Conservation (phyloP, 495 filamentous ascomycete species). For the Lasiosphaeris hirsuta region DNA sequence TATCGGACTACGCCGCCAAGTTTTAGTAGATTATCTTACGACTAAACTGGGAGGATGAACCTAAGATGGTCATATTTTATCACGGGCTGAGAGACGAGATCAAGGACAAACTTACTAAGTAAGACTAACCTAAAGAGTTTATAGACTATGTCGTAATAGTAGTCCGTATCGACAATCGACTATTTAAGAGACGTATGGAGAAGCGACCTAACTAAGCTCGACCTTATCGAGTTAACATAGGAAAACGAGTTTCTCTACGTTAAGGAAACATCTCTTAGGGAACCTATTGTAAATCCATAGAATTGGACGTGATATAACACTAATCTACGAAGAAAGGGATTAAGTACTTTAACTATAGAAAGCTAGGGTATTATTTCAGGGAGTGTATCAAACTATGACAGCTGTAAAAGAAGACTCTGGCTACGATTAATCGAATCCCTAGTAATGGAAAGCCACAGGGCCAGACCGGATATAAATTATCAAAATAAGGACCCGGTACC, state of each 20-base stretch:
- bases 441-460: neutral
- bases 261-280: slow-evolving; percentile 9
- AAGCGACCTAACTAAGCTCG: too few species aligned
- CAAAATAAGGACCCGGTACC: neutral
- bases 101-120: too few species aligned
- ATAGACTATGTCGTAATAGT: neutral
- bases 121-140: too few species aligned
- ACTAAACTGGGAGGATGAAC: slow-evolving; percentile 1
- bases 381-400: neutral
- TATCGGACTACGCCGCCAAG: neutral
- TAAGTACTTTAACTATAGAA: neutral
- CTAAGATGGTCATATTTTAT: slow-evolving; percentile 2
- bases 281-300: slow-evolving; percentile 13
- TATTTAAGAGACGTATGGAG: too few species aligned
- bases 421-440: neutral
- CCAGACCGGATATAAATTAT: neutral
- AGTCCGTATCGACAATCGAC: too few species aligned
- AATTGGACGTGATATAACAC: slow-evolving; percentile 11
- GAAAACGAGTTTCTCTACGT: too few species aligned
- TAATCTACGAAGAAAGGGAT: slow-evolving; percentile 9
- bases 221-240: too few species aligned
- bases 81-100: slow-evolving; percentile 4
- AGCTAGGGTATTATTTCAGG: neutral
- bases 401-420: neutral
- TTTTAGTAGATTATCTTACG: neutral